Evolutionary conservation across 192 early-diverging fungal species (phyloP), one percentile per base, ranked within the genome.

Genomic region (Cladochytrium replicatum): DNA sequence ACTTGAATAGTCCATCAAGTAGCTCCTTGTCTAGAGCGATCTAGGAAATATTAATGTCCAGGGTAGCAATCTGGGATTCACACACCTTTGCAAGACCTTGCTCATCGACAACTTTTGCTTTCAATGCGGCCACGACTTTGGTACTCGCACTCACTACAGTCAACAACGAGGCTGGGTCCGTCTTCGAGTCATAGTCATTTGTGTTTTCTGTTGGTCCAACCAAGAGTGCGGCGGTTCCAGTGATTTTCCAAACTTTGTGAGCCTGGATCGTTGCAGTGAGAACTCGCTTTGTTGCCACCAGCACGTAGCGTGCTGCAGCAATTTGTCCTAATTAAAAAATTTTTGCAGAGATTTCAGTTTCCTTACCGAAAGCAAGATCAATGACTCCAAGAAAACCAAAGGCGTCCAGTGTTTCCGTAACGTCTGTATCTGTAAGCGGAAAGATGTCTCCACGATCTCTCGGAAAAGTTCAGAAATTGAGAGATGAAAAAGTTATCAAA

Each of bases 231-330:
- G 29, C 43, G 30, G 47, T 65, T 5, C 45, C 44, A 9, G 64
- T 66, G 21, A 77, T 62, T 11, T 54, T 41, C 75, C 75, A 77
- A n/a, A 73, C 50, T 46, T 77, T 77, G 55, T 73, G 71, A 3
- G 64, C 17, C 46, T 77, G 75, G 24, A 77, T 38, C 13, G 75
- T 72, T 7, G 57, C 69, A 3, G 68, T 68, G 6, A 77, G 58
- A 8, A 44, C 51, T 19, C 68, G 55, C 4, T 60, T 46, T 4
- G 70, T 74, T 23, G 55, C 67, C 19, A 71, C 60, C 40, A 77
- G 54, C 2, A 77, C 48, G 48, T 71, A 71, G n/a, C n/a, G n/a
- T n/a, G n/a, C n/a, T n/a, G n/a, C n/a, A n/a, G n/a, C n/a, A n/a
- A n/a, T n/a, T n/a, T n/a, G n/a, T n/a, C n/a, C n/a, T n/a, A n/a